Evolutionary conservation across 2,329 filamentous ascomycete genomes (phyloP).

Genomic region (Aureobasidium pullulans): DNA sequence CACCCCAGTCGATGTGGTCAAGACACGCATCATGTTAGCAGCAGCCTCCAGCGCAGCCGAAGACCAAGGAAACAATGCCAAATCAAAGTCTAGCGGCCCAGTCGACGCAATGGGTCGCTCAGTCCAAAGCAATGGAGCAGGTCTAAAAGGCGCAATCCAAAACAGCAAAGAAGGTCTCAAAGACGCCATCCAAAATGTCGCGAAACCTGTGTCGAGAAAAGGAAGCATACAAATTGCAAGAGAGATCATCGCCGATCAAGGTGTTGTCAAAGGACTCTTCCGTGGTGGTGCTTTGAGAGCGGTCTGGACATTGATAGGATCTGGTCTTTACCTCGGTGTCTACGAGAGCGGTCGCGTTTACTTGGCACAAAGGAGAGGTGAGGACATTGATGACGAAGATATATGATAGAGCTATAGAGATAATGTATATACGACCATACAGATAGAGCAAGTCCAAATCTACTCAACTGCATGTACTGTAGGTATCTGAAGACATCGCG

Average conservation of each 20-base stretch:
- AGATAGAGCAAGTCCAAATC: too few species aligned
- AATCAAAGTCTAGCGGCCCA: constrained; percentile 20
- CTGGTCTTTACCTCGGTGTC: constrained; percentile 75
- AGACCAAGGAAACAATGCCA: constrained; percentile 18
- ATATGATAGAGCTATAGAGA: not conserved
- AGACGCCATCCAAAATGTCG: constrained; percentile 17
- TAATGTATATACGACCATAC: too few species aligned
- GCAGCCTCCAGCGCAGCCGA: constrained; percentile 37
- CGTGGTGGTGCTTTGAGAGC: constrained; percentile 65
- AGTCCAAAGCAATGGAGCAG: constrained; percentile 25
- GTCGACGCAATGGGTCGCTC: constrained; percentile 37
- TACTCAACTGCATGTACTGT: too few species aligned
- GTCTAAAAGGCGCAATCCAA: constrained; percentile 16
- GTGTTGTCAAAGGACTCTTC: constrained; percentile 62
- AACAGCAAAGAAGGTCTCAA: constrained; percentile 8
- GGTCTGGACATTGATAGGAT: constrained; percentile 74
- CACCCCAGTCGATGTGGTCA: constrained; percentile 82
- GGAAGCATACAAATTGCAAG: constrained; percentile 52
- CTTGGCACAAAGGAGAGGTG: constrained; percentile 38
- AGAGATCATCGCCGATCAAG: constrained; percentile 59
- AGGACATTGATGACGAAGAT: constrained; percentile 29
- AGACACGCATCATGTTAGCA: constrained; percentile 80
- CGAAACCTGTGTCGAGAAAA: constrained; percentile 27
- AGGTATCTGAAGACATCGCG: too few species aligned
- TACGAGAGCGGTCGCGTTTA: constrained; percentile 70